phyloP scores from a whole-genome alignment of 345 rosid species.

The Gossypium turneri region DNA sequence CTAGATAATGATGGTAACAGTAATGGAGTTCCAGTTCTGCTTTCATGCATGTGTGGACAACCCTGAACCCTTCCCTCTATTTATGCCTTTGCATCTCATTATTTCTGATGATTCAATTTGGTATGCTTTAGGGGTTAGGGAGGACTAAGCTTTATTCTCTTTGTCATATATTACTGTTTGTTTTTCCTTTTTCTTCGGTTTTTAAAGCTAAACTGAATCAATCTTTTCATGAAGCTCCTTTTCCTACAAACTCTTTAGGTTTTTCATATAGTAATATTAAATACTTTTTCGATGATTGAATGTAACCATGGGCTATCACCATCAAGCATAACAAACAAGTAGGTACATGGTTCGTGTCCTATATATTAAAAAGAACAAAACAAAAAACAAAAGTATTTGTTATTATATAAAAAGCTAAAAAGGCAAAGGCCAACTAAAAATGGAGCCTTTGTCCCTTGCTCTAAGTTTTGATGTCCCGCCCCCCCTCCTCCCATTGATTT shows the following conservation, averaged over 20 bases:
- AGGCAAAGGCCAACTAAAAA: neutral
- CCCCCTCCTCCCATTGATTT: neutral
- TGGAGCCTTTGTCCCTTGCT: neutral
- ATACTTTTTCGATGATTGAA: neutral
- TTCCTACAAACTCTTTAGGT: too few species aligned
- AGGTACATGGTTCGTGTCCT: neutral
- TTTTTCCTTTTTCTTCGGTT: too few species aligned
- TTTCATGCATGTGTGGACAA: slow-evolving; percentile 40
- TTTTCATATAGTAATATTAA: too few species aligned
- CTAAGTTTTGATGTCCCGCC: too few species aligned
- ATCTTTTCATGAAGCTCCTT: too few species aligned
- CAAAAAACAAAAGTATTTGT: neutral
- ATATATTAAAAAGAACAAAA: neutral
- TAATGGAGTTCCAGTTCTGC: slow-evolving; percentile 24
- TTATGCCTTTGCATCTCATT: neutral
- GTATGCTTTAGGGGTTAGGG: neutral
- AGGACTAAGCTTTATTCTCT: too few species aligned
- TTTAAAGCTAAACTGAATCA: too few species aligned
- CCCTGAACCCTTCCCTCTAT: neutral
- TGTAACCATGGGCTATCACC: neutral
- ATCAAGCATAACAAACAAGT: neutral
- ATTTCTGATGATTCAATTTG: neutral
- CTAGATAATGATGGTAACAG: slow-evolving; percentile 15
- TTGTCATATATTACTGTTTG: too few species aligned
- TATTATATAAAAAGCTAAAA: too few species aligned